Evolutionary conservation across 2,329 filamentous ascomycete species (phyloP).

Genomic region (Lomentospora prolificans): DNA sequence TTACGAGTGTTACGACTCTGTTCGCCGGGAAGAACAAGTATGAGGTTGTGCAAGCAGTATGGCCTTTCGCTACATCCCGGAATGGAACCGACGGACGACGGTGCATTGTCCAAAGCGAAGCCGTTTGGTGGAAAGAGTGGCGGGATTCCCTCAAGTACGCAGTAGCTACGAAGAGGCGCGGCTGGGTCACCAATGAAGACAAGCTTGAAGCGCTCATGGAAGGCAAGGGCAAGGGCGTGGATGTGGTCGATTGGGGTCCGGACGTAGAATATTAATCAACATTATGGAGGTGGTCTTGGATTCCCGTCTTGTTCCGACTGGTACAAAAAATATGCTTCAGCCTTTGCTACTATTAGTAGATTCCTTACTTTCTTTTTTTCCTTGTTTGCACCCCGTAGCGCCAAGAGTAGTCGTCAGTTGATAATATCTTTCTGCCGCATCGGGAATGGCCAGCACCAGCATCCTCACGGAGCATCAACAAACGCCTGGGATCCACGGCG

Average conservation of each 20-base stretch:
- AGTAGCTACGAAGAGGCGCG: slow-evolving; percentile 31
- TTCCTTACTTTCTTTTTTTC: no score
- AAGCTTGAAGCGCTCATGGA: slow-evolving; percentile 45
- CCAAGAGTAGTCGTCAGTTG: no score
- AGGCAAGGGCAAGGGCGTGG: slow-evolving; percentile 26
- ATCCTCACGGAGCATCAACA: no score
- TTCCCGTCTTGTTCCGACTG: no score
- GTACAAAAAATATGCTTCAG: no score
- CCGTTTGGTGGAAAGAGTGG: slow-evolving; percentile 42
- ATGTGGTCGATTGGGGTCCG: slow-evolving; percentile 34
- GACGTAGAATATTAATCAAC: slow-evolving; percentile 16
- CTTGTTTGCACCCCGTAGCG: no score
- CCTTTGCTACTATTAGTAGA: no score
- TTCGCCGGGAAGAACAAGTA: slow-evolving; percentile 44
- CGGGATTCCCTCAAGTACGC: slow-evolving; percentile 27
- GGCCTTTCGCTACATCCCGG: slow-evolving; percentile 44
- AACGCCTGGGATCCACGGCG: no score
- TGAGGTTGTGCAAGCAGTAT: slow-evolving; percentile 45
- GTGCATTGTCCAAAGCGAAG: slow-evolving; percentile 45
- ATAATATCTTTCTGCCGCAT: no score
- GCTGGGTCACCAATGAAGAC: slow-evolving; percentile 40
- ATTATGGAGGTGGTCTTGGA: not conserved
- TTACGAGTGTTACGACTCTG: slow-evolving; percentile 39
- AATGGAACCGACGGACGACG: slow-evolving; percentile 32
- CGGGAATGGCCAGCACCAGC: no score